phyloP scores from a whole-genome alignment of 768 basidiomycete genomes.

The Rhizopogon vesiculosus region DNA sequence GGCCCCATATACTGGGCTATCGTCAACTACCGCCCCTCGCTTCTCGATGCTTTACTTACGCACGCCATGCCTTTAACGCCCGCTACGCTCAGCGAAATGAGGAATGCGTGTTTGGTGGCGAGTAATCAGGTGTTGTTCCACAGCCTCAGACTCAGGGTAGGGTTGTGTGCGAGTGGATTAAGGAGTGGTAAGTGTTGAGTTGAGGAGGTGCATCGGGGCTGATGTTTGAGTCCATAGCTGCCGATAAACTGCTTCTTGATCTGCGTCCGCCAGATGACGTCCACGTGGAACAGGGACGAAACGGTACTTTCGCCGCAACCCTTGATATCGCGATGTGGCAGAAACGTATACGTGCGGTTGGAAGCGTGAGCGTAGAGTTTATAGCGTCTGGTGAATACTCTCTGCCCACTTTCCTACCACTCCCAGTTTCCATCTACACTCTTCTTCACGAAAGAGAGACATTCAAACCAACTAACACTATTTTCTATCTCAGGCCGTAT shows the following conservation, averaged over 20 bases:
- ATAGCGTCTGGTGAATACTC: constrained; percentile 41
- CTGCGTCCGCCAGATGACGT: constrained; percentile 48
- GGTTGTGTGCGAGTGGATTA: constrained; percentile 12
- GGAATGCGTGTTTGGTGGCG: constrained; percentile 53
- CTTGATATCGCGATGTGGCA: constrained; percentile 59
- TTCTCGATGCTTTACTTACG: constrained; percentile 49
- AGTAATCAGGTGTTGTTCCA: constrained; percentile 26
- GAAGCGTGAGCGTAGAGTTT: constrained; percentile 57
- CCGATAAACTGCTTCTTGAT: constrained; percentile 41
- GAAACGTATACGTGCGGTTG: constrained; percentile 62
- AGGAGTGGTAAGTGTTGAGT: constrained; percentile 14
- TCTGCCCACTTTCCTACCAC: constrained; percentile 16
- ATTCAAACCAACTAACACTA: constrained; percentile 30
- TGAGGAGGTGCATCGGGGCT: background rate
- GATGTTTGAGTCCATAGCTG: constrained; percentile 11
- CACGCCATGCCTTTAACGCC: constrained; percentile 39
- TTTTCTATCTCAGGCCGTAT: constrained; percentile 15
- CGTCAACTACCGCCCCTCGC: constrained; percentile 29
- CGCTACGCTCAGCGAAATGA: constrained; percentile 53
- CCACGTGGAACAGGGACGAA: constrained; percentile 40
- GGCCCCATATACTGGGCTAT: constrained; percentile 28
- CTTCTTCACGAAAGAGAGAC: background rate
- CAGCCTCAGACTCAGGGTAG: constrained; percentile 15
- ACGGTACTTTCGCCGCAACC: constrained; percentile 45
- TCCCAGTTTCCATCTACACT: background rate